Evolutionary conservation across 768 basidiomycete species (phyloP).

Genomic region (Calocybe indica): DNA sequence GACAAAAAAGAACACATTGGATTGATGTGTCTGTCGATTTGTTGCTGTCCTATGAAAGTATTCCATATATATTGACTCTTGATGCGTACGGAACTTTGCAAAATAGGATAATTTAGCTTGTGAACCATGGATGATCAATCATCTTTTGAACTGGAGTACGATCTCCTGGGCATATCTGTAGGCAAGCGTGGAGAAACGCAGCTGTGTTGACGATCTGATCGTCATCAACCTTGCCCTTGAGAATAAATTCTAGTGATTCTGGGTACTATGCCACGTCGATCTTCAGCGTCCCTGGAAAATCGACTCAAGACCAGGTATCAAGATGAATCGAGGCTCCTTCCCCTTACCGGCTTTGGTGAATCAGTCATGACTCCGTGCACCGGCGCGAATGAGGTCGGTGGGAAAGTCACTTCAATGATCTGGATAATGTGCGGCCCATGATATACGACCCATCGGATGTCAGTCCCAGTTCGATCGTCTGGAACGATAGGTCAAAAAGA

Average conservation of each 20-base stretch:
- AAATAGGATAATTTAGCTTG: not conserved
- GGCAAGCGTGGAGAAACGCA: slow-evolving; percentile 11
- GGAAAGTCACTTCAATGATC: slow-evolving; percentile 20
- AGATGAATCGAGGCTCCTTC: not conserved
- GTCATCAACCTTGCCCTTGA: slow-evolving; percentile 10
- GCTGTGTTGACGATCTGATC: slow-evolving; percentile 10
- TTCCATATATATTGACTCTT: no score
- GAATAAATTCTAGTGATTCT: slow-evolving; percentile 12
- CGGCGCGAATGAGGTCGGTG: slow-evolving; percentile 9
- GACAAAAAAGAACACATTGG: not conserved
- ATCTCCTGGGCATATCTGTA: slow-evolving; percentile 13
- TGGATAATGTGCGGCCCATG: slow-evolving; percentile 22
- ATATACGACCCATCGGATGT: slow-evolving; percentile 19
- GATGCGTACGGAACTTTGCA: no score
- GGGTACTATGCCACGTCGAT: slow-evolving; percentile 19
- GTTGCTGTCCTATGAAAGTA: no score
- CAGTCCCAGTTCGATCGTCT: slow-evolving; percentile 16
- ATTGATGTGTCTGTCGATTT: no score
- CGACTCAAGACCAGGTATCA: not conserved
- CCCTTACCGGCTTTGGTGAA: slow-evolving; percentile 16
- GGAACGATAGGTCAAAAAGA: slow-evolving; percentile 18
- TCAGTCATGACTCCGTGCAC: slow-evolving; percentile 12
- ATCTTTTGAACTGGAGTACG: slow-evolving; percentile 12
- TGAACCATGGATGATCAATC: slow-evolving; percentile 18
- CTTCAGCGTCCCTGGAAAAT: slow-evolving; percentile 9